Evolutionary conservation across 1,284 basidiomycete genomes (phyloP), one percentile per base, ranked within the genome.

Genomic region (Ustilago sp.): DNA sequence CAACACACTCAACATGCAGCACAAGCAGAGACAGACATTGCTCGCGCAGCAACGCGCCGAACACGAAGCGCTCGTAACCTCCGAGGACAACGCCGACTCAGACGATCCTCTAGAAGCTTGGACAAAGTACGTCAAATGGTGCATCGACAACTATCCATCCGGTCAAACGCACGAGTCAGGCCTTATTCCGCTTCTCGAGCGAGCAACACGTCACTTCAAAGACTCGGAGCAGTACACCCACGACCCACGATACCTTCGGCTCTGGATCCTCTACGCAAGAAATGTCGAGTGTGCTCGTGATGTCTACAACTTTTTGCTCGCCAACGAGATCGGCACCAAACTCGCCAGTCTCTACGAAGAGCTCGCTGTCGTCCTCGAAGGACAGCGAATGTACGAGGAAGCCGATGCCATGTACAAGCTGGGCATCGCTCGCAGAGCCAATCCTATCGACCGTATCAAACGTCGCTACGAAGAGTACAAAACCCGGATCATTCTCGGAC

Each of bases 281-380:
- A 80, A 84, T 50, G 81, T 82, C 28, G 84, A 86, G 32, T 77
- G 73, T 28, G 82, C 83, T 5, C 69, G 77, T 19, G 76, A 85
- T 48, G 73, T 86, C 53, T 82, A 80, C 80, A 80, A 90, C 88
- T 92, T 92, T 84, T 87, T 96, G 59, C 88, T 94, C 66, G 90
- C 91, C 52, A 91, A 90, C 62, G 91, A 92, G 57, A 92, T 96
- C 81, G 94, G 94, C 0, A 92, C 90, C 3, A 89, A 89, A 2
- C 92, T 92, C 83, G 91, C 92, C 2, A 86, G 91, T 36, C 88
- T 96, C 59, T 97, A 95, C 83, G 93, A 94, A 82, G 93, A 95
- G 80, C 95, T 93, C 85, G 93, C 94, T 0, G 87, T 89, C 45
- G 88, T 91, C 1, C 88, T 93, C 62, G 94, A 97, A 86, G 88